phyloP scores from a whole-genome alignment of 2,329 filamentous ascomycete species.

The Dryadomyces quercus-mongolicae region DNA sequence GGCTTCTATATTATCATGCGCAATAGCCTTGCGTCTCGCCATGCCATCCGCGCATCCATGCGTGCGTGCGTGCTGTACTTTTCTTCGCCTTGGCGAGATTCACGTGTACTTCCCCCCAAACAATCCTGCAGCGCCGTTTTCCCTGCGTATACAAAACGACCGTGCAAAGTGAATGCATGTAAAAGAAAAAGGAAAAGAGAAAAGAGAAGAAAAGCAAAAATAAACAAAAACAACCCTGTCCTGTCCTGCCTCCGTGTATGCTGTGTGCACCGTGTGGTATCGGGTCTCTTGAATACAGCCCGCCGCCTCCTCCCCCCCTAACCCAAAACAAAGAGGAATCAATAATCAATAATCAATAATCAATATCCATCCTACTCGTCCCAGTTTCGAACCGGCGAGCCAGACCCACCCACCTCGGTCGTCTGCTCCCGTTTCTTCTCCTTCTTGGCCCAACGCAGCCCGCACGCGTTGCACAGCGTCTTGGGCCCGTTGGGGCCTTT shows the following conservation, averaged over 20 bases:
- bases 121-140: neutral
- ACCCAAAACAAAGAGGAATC: neutral
- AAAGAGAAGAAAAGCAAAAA: too few relatives aligned
- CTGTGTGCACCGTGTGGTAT: too few relatives aligned
- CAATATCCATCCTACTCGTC: neutral
- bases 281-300: too few relatives aligned
- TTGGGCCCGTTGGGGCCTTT: constrained; percentile 90
- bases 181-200: neutral
- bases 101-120: too few relatives aligned
- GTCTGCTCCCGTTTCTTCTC: constrained; percentile 49
- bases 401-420: neutral
- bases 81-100: too few relatives aligned
- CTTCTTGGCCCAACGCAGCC: constrained; percentile 64
- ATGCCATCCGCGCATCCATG: too few relatives aligned
- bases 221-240: neutral
- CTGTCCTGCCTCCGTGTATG: neutral
- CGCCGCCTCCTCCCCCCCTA: neutral
- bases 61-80: too few relatives aligned
- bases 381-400: constrained; percentile 1
- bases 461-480: constrained; percentile 91
- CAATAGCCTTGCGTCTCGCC: too few relatives aligned
- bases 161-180: neutral
- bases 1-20: too few relatives aligned
- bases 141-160: neutral
- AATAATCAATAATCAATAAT: too few relatives aligned